A percentile compares a stretch with the other conserved stretches of the same genome.
phyloP scores from a whole-genome alignment of 306 rosid genomes.

The Castanopsis chinensis region DNA sequence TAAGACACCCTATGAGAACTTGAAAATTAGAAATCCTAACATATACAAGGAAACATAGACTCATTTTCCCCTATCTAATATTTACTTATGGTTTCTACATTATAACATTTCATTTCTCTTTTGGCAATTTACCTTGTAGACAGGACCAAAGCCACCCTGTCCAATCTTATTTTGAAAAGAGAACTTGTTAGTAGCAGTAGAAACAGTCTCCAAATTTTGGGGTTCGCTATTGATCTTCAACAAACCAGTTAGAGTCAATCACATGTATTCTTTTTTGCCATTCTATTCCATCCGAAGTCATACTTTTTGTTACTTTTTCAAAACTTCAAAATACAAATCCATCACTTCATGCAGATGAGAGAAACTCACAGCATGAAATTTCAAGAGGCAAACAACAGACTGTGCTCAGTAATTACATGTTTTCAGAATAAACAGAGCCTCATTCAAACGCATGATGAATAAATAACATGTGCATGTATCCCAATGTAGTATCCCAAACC shows the following conservation, averaged over 20 bases:
- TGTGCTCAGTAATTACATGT: neutral
- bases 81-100: neutral
- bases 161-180: conserved; percentile 36
- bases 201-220: conserved; percentile 20
- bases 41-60: neutral
- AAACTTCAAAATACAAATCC: neutral
- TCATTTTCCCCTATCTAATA: neutral
- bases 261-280: too few species aligned
- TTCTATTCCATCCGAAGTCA: neutral
- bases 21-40: neutral
- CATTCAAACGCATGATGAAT: neutral
- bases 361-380: neutral
- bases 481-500: neutral
- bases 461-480: neutral
- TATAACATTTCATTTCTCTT: too few species aligned
- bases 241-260: too few species aligned
- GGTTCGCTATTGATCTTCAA: too few species aligned
- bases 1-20: conserved; percentile 31
- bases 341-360: neutral
- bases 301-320: neutral
- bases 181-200: conserved; percentile 39
- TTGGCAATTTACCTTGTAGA: conserved; percentile 37
- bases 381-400: neutral
- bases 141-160: conserved; percentile 54
- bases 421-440: neutral